Percentiles rank a stretch among this genome's conserved stretches.
Conservation (phyloP, 2,329 filamentous ascomycete genomes). For the Penicillium sp. region DNA sequence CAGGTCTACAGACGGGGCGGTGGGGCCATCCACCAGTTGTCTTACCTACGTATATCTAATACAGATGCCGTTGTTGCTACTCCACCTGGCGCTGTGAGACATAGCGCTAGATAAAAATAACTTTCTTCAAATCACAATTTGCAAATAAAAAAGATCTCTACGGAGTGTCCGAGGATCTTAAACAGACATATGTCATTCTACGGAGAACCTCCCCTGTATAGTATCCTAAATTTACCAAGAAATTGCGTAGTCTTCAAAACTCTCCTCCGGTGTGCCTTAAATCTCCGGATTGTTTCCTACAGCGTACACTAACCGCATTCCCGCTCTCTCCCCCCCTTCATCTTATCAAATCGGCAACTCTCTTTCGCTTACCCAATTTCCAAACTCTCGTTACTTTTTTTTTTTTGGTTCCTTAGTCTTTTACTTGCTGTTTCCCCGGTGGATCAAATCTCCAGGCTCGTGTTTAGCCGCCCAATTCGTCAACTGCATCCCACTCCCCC, state of each 20-base stretch:
- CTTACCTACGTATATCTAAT: not conserved
- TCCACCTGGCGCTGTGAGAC: conserved; percentile 1
- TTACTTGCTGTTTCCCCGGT: not conserved
- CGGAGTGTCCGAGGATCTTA: not conserved
- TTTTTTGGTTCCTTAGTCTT: conserved; percentile 5
- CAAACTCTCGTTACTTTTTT: conserved; percentile 10
- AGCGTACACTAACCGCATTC: conserved; percentile 12
- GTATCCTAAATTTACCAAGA: conserved; percentile 4
- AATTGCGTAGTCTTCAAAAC: not conserved
- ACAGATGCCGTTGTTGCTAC: not conserved
- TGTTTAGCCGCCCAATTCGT: not conserved
- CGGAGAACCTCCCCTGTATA: conserved; percentile 5
- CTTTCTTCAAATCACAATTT: not conserved
- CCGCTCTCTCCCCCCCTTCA: conserved; percentile 10
- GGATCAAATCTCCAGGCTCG: conserved; percentile 4
- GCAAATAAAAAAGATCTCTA: not conserved
- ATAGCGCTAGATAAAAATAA: conserved; percentile 2
- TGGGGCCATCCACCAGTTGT: not conserved
- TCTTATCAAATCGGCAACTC: conserved; percentile 2
- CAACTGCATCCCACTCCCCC: not conserved
- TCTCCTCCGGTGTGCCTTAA: conserved; percentile 16
- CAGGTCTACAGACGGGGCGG: not conserved
- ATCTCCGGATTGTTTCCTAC: conserved; percentile 16
- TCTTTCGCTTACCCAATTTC: conserved; percentile 15
- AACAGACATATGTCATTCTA: not conserved